Percentiles rank a stretch among this genome's conserved stretches.
Evolutionary conservation across 2,329 filamentous ascomycete species (phyloP).

Genomic region (Colletotrichum cuscutae): DNA sequence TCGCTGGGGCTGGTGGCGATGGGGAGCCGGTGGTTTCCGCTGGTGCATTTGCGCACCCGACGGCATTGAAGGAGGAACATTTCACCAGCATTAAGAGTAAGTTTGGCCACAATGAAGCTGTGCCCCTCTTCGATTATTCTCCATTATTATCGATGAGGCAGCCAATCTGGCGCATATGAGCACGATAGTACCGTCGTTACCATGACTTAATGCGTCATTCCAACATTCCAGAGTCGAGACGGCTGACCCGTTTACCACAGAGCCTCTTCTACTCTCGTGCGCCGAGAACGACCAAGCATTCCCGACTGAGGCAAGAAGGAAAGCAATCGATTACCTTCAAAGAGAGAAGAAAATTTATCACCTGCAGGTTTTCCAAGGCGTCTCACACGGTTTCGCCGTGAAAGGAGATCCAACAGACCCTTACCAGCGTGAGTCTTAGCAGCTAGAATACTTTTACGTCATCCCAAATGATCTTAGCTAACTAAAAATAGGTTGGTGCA

Average conservation of each 20-base stretch:
- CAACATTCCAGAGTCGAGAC: background rate
- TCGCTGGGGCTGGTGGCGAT: slow-evolving; percentile 8
- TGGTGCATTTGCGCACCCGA: slow-evolving; percentile 62
- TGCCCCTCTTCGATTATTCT: too few species aligned
- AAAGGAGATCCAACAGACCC: slow-evolving; percentile 59
- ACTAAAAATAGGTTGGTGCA: slow-evolving; percentile 42
- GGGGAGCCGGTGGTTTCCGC: slow-evolving; percentile 43
- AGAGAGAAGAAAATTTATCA: slow-evolving; percentile 62
- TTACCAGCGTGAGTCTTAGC: slow-evolving; percentile 18
- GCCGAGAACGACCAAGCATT: slow-evolving; percentile 58
- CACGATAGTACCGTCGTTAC: background rate
- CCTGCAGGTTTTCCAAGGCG: slow-evolving; percentile 69
- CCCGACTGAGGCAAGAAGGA: slow-evolving; percentile 46
- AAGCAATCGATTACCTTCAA: slow-evolving; percentile 54
- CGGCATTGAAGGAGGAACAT: slow-evolving; percentile 58
- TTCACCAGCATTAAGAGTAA: slow-evolving; percentile 50
- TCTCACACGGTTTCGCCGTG: slow-evolving; percentile 73
- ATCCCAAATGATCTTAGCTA: slow-evolving; percentile 39
- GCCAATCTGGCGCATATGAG: background rate
- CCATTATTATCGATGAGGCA: too few species aligned
- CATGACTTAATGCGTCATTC: background rate
- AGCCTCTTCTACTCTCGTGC: slow-evolving; percentile 57
- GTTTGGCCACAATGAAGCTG: slow-evolving; percentile 7
- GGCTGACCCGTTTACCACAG: slow-evolving; percentile 32
- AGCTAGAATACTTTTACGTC: background rate